Base-by-base conservation (phyloP, 495 filamentous ascomycete species). In the Tuber melanosporum region DNA sequence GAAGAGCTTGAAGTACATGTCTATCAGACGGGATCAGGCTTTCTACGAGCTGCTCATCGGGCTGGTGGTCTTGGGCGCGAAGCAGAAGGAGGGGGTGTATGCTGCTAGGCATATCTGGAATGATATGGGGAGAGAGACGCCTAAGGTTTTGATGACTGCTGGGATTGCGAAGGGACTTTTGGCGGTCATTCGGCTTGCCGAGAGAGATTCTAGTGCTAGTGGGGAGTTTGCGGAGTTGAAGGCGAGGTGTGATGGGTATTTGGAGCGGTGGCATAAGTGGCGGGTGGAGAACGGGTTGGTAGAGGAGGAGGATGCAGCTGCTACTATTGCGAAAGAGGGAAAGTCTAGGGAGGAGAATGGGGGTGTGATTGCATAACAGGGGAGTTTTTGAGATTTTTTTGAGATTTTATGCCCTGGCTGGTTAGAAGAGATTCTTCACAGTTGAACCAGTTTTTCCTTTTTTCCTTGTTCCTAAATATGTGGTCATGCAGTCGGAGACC, bases 41-140 rank as follows among this genome's bases (percentile, higher is more conserved):
- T 84, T 92, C 75, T 94, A 93, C 83, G 80, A 83, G 36, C 82
- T 87, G 71, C 81, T 91, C 39, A 91, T 90, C 82, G 76, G 83
- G 41, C 74, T 87, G 19, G 85, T 91, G 43, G 87, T 88, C 0
- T 81, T 86, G 36, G 86, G 86, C 0, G 82, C 84, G 1, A 84
- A 89, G 57, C 85, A 87, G 77, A 78, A 69, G 4, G 83, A 86
- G 43, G 88, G 87, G 43, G 86, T 87, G 39, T 82, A 86, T 47
- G 87, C 86, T 36, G 74, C 91, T 15, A 85, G 88, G 46, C 85
- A 82, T 42, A 87, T 87, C 82, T 83, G 88, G 14, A 85, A 86
- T 32, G 88, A 90, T 81, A 90, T 93, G 89, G 79, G 76, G 4
- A 83, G 84, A 52, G 92, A 94, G 82, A 78, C 86, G 7, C 88